A percentile compares a stretch with the other conserved stretches of the same genome.
These are phyloP conservation scores for Cladophialophora exuberans DNA, from an alignment of 2,329 filamentous ascomycete species.

Conservation along the genomic window DNA sequence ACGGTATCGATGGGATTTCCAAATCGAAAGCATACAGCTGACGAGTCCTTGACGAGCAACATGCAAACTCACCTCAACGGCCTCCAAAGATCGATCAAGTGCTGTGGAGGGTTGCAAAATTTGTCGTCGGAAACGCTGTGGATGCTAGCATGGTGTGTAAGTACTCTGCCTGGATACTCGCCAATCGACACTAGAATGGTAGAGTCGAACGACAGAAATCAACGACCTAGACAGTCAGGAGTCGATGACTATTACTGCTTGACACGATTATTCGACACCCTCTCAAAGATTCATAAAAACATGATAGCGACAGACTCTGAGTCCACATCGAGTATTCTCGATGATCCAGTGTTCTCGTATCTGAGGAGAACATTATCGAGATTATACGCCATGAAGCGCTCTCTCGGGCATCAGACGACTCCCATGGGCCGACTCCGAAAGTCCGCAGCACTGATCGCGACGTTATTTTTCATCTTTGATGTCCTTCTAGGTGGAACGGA, in stretches of 20 bases:
- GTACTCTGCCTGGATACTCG: conserved; percentile 19
- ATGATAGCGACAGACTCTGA: neutral
- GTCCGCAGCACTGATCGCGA: conserved; percentile 4
- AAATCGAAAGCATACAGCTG: neutral
- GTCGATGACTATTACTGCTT: neutral
- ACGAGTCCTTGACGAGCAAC: conserved; percentile 1
- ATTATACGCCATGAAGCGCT: neutral
- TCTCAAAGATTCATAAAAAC: conserved; percentile 12
- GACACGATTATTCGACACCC: conserved; percentile 11
- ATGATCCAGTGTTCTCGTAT: conserved; percentile 11
- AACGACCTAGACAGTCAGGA: neutral
- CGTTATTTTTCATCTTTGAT: conserved; percentile 17
- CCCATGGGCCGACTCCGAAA: conserved; percentile 10
- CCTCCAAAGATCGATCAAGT: conserved; percentile 11
- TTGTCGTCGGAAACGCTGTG: conserved; percentile 14
- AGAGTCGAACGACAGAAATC: neutral
- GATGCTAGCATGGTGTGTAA: conserved; percentile 20
- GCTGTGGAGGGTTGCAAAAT: conserved; percentile 7
- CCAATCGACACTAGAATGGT: conserved; percentile 13
- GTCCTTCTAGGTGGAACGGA: conserved; percentile 11
- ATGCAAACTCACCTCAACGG: conserved; percentile 18
- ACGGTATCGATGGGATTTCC: conserved; percentile 4
- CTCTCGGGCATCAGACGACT: neutral
- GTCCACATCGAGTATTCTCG: conserved; percentile 3
- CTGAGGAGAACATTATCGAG: conserved; percentile 10